These are phyloP conservation scores for Talaromyces funiculosus DNA, from an alignment of 2,329 filamentous ascomycete genomes.

Conservation along the genomic window DNA sequence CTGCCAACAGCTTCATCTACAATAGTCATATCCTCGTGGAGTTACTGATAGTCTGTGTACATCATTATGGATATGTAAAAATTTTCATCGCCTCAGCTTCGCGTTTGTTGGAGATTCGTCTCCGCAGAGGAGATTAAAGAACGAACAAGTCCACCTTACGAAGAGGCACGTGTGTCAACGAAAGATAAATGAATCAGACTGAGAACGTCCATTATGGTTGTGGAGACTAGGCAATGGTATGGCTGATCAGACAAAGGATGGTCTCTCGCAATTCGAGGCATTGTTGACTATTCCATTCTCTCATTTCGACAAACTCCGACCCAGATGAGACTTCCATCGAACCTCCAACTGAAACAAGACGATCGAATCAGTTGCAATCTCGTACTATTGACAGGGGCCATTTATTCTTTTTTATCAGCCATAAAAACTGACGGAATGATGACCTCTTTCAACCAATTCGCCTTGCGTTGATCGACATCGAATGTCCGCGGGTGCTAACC, in stretches of 20 bases:
- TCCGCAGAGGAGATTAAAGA: background rate
- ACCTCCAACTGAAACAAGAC: too few relatives aligned
- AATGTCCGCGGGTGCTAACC: too few relatives aligned
- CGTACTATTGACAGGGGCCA: background rate
- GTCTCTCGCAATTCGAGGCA: background rate
- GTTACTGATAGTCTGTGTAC: background rate
- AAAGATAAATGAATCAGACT: background rate
- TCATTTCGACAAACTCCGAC: background rate
- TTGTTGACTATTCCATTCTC: background rate
- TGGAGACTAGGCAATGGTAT: background rate
- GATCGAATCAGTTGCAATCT: background rate
- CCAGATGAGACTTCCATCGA: background rate
- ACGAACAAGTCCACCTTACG: background rate
- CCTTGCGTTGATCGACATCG: background rate
- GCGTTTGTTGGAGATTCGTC: background rate
- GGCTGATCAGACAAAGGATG: background rate
- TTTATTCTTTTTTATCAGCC: background rate
- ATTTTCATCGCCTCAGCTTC: background rate
- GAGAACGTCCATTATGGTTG: background rate
- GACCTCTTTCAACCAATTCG: background rate
- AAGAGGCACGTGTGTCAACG: background rate
- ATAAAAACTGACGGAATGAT: background rate
- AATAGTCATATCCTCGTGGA: background rate
- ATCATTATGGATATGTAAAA: background rate
- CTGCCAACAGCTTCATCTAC: background rate